Evolutionary conservation across 306 rosid species (phyloP).

Genomic region (Heteromeles arbutifolia): DNA sequence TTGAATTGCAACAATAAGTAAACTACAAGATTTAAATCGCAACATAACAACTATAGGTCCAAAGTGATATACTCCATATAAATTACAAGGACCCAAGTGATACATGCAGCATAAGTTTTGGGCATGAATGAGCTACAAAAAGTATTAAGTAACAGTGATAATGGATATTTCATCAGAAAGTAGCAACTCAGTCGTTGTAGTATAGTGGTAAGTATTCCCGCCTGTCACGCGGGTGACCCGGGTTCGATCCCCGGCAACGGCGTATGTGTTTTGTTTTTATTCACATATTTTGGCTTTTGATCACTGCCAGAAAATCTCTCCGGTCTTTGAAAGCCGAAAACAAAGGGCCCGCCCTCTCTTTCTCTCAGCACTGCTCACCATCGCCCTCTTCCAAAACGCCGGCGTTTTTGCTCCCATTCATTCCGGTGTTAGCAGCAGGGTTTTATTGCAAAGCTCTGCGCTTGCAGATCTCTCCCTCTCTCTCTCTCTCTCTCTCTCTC

Average conservation of each 20-base stretch:
- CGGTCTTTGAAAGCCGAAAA: no score
- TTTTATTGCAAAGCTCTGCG: background rate
- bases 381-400: background rate
- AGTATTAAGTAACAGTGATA: no score
- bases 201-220: slow-evolving; percentile 39
- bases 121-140: no score
- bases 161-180: fast-evolving
- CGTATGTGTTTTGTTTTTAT: background rate
- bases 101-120: no score
- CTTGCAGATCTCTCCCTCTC: background rate
- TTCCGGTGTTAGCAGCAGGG: background rate
- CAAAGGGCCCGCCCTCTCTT: background rate
- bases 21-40: no score
- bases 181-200: slow-evolving; percentile 5
- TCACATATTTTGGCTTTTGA: background rate
- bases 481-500: background rate
- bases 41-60: no score
- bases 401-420: background rate
- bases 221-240: slow-evolving; percentile 40
- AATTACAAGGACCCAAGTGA: background rate
- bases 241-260: slow-evolving; percentile 45
- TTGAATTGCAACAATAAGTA: no score
- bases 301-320: no score
- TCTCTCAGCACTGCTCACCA: background rate
- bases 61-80: no score